Base-by-base conservation (phyloP, 2,329 filamentous ascomycete species). In the Torrubiella hemipterigena region DNA sequence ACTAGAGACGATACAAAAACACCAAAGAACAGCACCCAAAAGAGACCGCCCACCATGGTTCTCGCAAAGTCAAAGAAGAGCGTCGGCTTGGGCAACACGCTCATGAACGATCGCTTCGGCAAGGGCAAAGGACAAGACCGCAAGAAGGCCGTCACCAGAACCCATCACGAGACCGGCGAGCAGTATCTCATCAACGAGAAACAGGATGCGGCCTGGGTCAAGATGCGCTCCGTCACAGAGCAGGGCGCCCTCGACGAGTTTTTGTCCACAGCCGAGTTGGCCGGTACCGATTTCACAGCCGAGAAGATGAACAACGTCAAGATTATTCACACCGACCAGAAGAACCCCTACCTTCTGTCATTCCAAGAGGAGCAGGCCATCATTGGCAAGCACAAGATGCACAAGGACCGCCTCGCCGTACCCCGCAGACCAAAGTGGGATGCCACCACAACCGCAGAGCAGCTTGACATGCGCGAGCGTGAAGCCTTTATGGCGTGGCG, bases 301-400 rank as follows among this genome's bases (percentile, higher is more conserved):
- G 87, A 96, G 65, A 96, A 96, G 70, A 82, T 93, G 74, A 96
- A 89, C 61, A 96, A 93, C 51, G 82, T 96, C 59, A 95, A 95
- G 65, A 95, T 98, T 52, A 95, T 98, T 45, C 91, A 98, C 55
- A 80, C 79, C 43, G 86, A 95, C 55, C 87, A 95, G 61, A 84
- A 81, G 62, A 98, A 98, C 55, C 91, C 91, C 1, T 98, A 89
- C 47, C 65, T 98, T 5, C 67, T 98, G 13, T 89, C 85, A 1
- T 76, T 81, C 0, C 71, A 77, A 17, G 89, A 98, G 53, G 87
- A 98, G 65, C 69, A 77, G 44, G 73, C 70, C 8, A 69, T 83
- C 14, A 60, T 85, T 30, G 76, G 73, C 46, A 95, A 93, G 59
- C 89, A 96, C 46, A 77, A 77, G 49, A 70, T 78, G 50, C 87